phyloP scores from a whole-genome alignment of 1,139 yeast genomes.

The Geotrichum fermentans region DNA sequence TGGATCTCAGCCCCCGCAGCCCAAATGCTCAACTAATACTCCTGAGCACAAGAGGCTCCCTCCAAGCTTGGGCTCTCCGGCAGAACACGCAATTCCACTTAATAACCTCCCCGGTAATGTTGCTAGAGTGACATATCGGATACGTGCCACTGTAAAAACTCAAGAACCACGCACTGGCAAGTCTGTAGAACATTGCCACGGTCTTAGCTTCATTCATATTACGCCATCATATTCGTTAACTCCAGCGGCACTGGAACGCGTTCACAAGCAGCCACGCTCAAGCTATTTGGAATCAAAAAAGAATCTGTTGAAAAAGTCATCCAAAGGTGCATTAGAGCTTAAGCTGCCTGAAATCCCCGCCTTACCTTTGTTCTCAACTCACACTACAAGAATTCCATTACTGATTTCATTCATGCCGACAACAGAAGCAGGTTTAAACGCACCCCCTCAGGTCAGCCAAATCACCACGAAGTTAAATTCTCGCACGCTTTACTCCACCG shows the following conservation, averaged over 20 bases:
- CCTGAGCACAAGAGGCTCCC: conserved; percentile 1
- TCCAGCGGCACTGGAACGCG: neutral
- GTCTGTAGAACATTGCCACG: neutral
- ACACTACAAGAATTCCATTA: neutral
- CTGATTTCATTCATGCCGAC: neutral
- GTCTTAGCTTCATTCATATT: neutral
- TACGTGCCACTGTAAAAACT: neutral
- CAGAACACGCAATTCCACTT: neutral
- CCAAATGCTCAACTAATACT: neutral
- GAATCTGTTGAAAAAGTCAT: conserved; percentile 1
- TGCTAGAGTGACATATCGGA: conserved; percentile 1
- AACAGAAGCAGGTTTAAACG: neutral
- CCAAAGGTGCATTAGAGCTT: neutral
- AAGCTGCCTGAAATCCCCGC: neutral
- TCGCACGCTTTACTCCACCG: neutral
- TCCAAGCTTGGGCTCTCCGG: conserved; percentile 8
- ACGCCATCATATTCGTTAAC: conserved; percentile 3
- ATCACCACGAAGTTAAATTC: neutral
- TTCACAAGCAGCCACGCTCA: neutral
- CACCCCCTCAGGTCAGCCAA: neutral
- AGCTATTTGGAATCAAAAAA: neutral
- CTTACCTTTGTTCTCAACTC: neutral
- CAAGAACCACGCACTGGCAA: neutral
- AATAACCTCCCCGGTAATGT: conserved; percentile 1
- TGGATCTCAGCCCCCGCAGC: neutral